phyloP scores from a whole-genome alignment of 441 rosid species.

The Lepidium campestre region DNA sequence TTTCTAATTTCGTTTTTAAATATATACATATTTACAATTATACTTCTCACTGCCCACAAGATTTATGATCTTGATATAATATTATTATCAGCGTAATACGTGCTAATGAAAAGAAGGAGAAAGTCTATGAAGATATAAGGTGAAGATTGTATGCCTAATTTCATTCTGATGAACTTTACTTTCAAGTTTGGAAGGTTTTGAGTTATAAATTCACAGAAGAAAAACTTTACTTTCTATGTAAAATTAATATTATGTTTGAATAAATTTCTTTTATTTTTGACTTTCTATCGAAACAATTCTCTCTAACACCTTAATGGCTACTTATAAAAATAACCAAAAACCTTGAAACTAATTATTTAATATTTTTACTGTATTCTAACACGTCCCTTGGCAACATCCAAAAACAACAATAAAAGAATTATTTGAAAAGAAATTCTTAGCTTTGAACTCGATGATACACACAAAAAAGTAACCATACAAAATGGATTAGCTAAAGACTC shows the following conservation, averaged over 20 bases:
- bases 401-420: not conserved
- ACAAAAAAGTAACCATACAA: not conserved
- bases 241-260: too few species aligned
- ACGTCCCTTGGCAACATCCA: not conserved
- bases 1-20: conserved; percentile 24
- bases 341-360: not conserved
- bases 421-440: not conserved
- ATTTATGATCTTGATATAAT: not conserved
- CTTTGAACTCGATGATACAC: not conserved
- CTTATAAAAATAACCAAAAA: not conserved
- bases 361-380: not conserved
- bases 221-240: too few species aligned
- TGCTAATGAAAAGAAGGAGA: not conserved
- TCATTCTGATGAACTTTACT: not conserved
- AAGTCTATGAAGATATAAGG: not conserved
- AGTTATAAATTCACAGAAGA: too few species aligned
- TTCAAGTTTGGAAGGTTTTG: too few species aligned
- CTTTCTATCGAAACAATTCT: not conserved
- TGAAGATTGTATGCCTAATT: not conserved
- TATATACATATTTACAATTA: not conserved
- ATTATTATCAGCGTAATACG: not conserved
- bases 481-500: not conserved
- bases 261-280: too few species aligned
- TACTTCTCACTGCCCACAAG: not conserved
- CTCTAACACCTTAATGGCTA: not conserved